A percentile compares a stretch with the other conserved stretches of the same genome.
These are phyloP conservation scores for Cladosporium cucumerinum DNA, from an alignment of 2,329 filamentous ascomycete species.

Conservation along the genomic window DNA sequence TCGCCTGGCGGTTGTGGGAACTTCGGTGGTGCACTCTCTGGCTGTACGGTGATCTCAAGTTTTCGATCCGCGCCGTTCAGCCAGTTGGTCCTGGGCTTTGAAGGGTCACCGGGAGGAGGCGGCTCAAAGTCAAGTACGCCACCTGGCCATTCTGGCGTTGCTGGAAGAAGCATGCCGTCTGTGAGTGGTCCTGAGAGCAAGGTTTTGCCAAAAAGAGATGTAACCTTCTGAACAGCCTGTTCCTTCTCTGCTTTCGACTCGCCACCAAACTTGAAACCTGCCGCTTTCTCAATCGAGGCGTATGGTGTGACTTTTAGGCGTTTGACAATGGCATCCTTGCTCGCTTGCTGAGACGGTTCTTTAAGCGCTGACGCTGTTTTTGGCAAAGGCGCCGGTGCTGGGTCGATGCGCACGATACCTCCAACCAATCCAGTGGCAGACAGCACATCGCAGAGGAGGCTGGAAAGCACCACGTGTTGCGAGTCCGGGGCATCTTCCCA, in stretches of 20 bases:
- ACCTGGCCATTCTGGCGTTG: constrained; percentile 71
- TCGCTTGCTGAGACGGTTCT: constrained; percentile 34
- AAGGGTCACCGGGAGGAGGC: constrained; percentile 42
- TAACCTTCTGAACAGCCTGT: constrained; percentile 68
- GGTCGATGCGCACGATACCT: constrained; percentile 81
- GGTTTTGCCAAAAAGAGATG: constrained; percentile 65
- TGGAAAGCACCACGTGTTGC: constrained; percentile 75
- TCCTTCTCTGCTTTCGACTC: constrained; percentile 81
- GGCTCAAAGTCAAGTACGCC: constrained; percentile 78
- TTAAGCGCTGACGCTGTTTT: constrained; percentile 53
- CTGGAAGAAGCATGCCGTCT: constrained; percentile 75
- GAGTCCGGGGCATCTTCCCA: constrained; percentile 89
- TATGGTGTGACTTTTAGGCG: constrained; percentile 81
- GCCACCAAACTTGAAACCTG: constrained; percentile 79
- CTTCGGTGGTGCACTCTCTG: constrained; percentile 64
- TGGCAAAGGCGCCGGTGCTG: constrained; percentile 69
- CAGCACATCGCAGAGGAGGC: constrained; percentile 69
- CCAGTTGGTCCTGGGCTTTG: constrained; percentile 60
- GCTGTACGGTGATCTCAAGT: constrained; percentile 70
- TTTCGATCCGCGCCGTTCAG: constrained; percentile 73
- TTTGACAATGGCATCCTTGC: constrained; percentile 52
- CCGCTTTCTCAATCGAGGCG: constrained; percentile 50
- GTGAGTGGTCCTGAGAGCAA: constrained; percentile 82
- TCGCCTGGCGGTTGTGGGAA: constrained; percentile 53
- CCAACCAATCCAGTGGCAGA: constrained; percentile 73